These are phyloP conservation scores for Byssoonygena ceratinophila DNA, from an alignment of 2,329 filamentous ascomycete genomes.

Conservation along the genomic window DNA sequence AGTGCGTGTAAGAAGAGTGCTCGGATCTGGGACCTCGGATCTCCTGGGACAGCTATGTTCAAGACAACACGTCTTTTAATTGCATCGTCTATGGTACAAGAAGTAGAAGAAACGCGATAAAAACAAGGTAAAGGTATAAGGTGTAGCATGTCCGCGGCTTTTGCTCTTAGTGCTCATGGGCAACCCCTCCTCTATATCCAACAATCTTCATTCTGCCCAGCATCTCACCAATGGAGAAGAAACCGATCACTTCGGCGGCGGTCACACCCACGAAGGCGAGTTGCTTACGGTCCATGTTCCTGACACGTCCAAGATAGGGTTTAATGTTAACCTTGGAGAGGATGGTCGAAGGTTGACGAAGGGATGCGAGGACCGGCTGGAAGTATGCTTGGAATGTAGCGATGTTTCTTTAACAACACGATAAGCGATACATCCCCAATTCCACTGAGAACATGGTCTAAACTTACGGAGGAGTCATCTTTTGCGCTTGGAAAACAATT, in stretches of 20 bases:
- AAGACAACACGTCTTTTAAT: slow-evolving; percentile 27
- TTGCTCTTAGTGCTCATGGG: slow-evolving; percentile 31
- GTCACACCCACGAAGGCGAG: slow-evolving; percentile 65
- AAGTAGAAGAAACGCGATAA: slow-evolving; percentile 25
- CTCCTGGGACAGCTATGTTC: neutral
- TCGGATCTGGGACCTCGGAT: no score
- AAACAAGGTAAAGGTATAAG: slow-evolving; percentile 19
- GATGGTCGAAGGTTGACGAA: slow-evolving; percentile 59
- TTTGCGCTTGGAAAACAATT: slow-evolving; percentile 76
- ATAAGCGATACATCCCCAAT: slow-evolving; percentile 10
- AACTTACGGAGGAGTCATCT: slow-evolving; percentile 89
- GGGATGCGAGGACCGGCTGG: slow-evolving; percentile 58
- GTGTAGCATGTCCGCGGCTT: neutral
- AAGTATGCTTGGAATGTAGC: slow-evolving; percentile 80
- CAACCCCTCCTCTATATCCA: slow-evolving; percentile 68
- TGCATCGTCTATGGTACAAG: slow-evolving; percentile 41
- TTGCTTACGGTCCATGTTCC: slow-evolving; percentile 62
- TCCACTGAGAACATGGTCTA: neutral
- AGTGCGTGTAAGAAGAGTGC: neutral
- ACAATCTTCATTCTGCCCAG: slow-evolving; percentile 90
- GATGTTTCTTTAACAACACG: slow-evolving; percentile 50
- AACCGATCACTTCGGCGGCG: slow-evolving; percentile 76
- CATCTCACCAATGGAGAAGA: slow-evolving; percentile 97
- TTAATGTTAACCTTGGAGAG: slow-evolving; percentile 26
- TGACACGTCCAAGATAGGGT: slow-evolving; percentile 41